A percentile compares a stretch with the other conserved stretches of the same genome.
phyloP scores from a whole-genome alignment of 768 basidiomycete genomes.

The Gautieria morchelliformis region DNA sequence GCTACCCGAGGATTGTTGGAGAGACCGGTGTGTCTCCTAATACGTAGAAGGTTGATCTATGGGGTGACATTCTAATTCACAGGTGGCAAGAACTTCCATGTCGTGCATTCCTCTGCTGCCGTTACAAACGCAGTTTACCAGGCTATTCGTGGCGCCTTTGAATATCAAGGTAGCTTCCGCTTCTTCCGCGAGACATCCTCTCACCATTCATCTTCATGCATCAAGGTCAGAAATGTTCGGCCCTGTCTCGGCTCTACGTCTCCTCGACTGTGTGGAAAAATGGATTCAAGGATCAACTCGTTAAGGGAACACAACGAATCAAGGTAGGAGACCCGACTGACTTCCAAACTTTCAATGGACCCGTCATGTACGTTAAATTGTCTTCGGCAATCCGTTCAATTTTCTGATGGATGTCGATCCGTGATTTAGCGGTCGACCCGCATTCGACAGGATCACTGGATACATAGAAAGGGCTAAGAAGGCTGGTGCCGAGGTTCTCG shows the following conservation, averaged over 20 bases:
- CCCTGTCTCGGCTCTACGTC: conserved; percentile 85
- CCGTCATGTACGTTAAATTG: conserved; percentile 66
- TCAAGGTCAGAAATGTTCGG: conserved; percentile 92
- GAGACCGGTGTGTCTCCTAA: conserved; percentile 56
- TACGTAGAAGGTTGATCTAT: background rate
- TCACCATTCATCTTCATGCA: background rate
- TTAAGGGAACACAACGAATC: conserved; percentile 73
- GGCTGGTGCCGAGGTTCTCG: conserved; percentile 80
- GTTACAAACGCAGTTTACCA: conserved; percentile 85
- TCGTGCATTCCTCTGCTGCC: conserved; percentile 83
- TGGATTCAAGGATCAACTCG: conserved; percentile 76
- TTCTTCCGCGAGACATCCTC: background rate
- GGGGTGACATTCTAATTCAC: background rate
- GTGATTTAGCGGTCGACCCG: conserved; percentile 56
- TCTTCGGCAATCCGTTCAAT: background rate
- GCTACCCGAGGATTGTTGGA: conserved; percentile 92
- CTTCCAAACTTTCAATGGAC: conserved; percentile 85
- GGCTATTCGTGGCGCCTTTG: conserved; percentile 80
- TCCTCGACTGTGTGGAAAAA: conserved; percentile 75
- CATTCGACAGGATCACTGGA: conserved; percentile 77
- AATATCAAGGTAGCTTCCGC: conserved; percentile 69
- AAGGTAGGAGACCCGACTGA: conserved; percentile 71
- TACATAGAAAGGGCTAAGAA: conserved; percentile 84
- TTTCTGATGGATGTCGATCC: background rate
- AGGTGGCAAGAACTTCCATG: conserved; percentile 96